phyloP scores from a whole-genome alignment of 257 asterid genomes.

The Coffea eugenioides region DNA sequence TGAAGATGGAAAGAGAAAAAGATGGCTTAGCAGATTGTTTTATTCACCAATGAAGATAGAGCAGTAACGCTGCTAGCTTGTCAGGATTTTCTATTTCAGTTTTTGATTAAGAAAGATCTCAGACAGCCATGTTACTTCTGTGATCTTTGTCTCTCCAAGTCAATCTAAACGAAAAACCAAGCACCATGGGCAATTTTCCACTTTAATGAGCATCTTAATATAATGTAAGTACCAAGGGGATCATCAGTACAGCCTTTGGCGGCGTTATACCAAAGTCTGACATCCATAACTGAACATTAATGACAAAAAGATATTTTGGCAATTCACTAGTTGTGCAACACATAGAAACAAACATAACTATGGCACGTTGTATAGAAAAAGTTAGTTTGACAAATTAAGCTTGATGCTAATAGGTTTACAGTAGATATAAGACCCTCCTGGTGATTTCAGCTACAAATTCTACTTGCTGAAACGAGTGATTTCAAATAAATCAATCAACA shows the following conservation, averaged over 20 bases:
- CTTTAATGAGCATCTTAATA: background rate
- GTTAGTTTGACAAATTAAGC: background rate
- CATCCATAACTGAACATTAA: background rate
- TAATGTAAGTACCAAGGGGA: background rate
- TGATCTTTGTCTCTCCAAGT: background rate
- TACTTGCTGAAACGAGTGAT: background rate
- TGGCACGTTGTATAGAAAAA: background rate
- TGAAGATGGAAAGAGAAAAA: background rate
- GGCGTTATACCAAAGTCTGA: background rate
- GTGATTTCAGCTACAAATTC: background rate
- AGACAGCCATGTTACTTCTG: background rate
- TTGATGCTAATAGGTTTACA: background rate
- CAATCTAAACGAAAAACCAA: background rate
- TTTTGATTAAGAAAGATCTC: background rate
- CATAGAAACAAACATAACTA: background rate
- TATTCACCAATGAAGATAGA: background rate
- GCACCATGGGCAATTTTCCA: background rate
- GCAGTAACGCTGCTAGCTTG: background rate
- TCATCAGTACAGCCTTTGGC: background rate
- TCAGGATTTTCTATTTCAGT: background rate
- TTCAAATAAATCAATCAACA: background rate
- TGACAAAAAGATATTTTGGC: background rate
- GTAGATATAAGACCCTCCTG: background rate
- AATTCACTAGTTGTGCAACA: background rate
- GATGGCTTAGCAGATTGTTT: background rate